Conservation (phyloP, 2,329 filamentous ascomycete genomes). For the Exophiala xenobiotica region DNA sequence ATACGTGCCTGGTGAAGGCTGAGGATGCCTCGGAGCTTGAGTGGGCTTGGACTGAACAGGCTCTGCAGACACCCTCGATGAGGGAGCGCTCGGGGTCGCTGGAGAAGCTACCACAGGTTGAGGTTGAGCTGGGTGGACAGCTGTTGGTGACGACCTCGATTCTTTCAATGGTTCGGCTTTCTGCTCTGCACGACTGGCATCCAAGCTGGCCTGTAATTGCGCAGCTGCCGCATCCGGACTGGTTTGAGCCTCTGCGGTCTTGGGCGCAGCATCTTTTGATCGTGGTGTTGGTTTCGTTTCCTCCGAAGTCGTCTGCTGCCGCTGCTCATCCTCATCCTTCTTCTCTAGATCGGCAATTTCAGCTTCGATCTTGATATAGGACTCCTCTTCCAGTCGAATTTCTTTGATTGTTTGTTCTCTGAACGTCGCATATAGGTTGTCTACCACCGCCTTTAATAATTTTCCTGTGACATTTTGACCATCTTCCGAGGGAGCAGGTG, state of each 20-base stretch:
- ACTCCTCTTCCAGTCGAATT: constrained; percentile 72
- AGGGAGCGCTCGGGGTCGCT: constrained; percentile 11
- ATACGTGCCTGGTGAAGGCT: constrained; percentile 20
- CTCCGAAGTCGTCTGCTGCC: not conserved
- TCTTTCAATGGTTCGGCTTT: constrained; percentile 5
- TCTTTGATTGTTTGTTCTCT: constrained; percentile 66
- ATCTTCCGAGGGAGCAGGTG: constrained; percentile 50
- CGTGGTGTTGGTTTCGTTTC: constrained; percentile 3
- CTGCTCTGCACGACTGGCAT: constrained; percentile 15
- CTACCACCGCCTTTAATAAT: constrained; percentile 52
- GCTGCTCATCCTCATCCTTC: constrained; percentile 52
- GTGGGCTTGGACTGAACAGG: constrained; percentile 14
- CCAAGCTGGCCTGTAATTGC: constrained; percentile 20
- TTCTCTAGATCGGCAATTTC: constrained; percentile 70
- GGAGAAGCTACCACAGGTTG: constrained; percentile 19
- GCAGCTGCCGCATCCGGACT: constrained; percentile 21
- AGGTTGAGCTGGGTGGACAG: constrained; percentile 6
- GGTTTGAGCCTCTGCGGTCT: not conserved
- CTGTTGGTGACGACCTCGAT: constrained; percentile 6
- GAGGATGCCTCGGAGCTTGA: constrained; percentile 11
- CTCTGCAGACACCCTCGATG: constrained; percentile 13
- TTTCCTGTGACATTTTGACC: constrained; percentile 9
- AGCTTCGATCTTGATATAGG: constrained; percentile 61
- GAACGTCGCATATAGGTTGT: constrained; percentile 74
- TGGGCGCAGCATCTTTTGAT: constrained; percentile 6